These are phyloP conservation scores for Allantophomopsis cytisporea DNA, from an alignment of 2,329 filamentous ascomycete genomes.

Conservation along the genomic window DNA sequence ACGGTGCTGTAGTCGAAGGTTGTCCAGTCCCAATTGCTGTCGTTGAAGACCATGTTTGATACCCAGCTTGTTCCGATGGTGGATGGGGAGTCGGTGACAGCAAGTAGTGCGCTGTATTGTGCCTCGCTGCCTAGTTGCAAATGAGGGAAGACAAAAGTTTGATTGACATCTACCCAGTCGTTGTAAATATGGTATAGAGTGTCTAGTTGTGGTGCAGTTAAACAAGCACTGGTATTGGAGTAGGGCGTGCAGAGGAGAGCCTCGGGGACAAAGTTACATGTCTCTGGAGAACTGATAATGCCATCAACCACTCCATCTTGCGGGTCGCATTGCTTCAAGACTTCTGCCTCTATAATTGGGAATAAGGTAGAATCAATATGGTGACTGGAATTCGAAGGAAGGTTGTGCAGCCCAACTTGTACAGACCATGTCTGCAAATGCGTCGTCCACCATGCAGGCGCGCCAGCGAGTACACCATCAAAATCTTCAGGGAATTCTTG, in stretches of 20 bases:
- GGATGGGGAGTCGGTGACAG: background rate
- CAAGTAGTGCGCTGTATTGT: background rate
- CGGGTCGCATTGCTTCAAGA: slow-evolving; percentile 22
- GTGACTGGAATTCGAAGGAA: slow-evolving; percentile 12
- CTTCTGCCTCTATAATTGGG: slow-evolving; percentile 10
- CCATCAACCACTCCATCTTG: slow-evolving; percentile 23
- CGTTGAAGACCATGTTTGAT: background rate
- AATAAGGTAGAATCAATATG: slow-evolving; percentile 10
- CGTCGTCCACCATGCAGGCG: slow-evolving; percentile 17
- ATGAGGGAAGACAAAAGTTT: background rate
- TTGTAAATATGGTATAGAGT: slow-evolving; percentile 6
- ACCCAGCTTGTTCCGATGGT: background rate
- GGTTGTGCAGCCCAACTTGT: slow-evolving; percentile 6
- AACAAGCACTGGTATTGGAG: slow-evolving; percentile 17
- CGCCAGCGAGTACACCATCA: slow-evolving; percentile 26
- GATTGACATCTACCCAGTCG: background rate
- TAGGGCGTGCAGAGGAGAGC: slow-evolving; percentile 6
- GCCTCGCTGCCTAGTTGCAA: background rate
- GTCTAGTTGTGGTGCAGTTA: slow-evolving; percentile 7
- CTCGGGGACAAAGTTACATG: slow-evolving; percentile 18
- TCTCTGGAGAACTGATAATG: slow-evolving; percentile 23
- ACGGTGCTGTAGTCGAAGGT: background rate
- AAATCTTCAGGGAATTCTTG: slow-evolving; percentile 25
- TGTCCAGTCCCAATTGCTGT: background rate
- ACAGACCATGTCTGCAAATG: slow-evolving; percentile 8